phyloP scores from a whole-genome alignment of 495 filamentous ascomycete species.

The Clohesyomyces aquaticus region DNA sequence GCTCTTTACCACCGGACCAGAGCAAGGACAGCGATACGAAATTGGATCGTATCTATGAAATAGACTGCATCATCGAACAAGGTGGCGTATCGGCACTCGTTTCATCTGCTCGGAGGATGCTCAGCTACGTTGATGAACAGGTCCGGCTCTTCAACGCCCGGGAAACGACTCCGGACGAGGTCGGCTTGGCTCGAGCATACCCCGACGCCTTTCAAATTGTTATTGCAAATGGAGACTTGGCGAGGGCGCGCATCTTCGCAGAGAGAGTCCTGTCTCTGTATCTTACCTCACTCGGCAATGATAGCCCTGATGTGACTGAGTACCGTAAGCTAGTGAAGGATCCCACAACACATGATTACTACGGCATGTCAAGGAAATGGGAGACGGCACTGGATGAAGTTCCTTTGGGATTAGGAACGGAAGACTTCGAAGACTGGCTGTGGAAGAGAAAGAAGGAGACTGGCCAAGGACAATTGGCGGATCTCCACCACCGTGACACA shows the following conservation, averaged over 20 bases:
- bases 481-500: slow-evolving; percentile 36
- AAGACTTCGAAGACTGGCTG: slow-evolving; percentile 45
- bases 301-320: slow-evolving; percentile 28
- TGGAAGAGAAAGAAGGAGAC: slow-evolving; percentile 35
- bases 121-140: slow-evolving; percentile 28
- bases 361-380: slow-evolving; percentile 40
- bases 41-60: slow-evolving; percentile 18
- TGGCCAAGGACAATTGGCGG: slow-evolving; percentile 25
- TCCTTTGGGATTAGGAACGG: slow-evolving; percentile 36
- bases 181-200: slow-evolving; percentile 22
- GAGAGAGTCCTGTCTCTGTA: slow-evolving; percentile 27
- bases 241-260: slow-evolving; percentile 25
- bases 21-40: slow-evolving; percentile 19
- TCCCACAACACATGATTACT: slow-evolving; percentile 31
- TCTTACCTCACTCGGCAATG: slow-evolving; percentile 26
- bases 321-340: slow-evolving; percentile 28
- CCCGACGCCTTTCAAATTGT: slow-evolving; percentile 26
- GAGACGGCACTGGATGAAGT: slow-evolving; percentile 39
- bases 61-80: slow-evolving; percentile 18
- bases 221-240: slow-evolving; percentile 30
- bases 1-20: slow-evolving; percentile 25
- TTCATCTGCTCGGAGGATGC: slow-evolving; percentile 11
- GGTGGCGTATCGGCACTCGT: slow-evolving; percentile 15
- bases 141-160: slow-evolving; percentile 22
- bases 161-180: slow-evolving; percentile 12